Evolutionary conservation across 169 alveolate species (phyloP), one percentile per base, ranked within the genome.

Genomic region (Plasmodium relictum): DNA sequence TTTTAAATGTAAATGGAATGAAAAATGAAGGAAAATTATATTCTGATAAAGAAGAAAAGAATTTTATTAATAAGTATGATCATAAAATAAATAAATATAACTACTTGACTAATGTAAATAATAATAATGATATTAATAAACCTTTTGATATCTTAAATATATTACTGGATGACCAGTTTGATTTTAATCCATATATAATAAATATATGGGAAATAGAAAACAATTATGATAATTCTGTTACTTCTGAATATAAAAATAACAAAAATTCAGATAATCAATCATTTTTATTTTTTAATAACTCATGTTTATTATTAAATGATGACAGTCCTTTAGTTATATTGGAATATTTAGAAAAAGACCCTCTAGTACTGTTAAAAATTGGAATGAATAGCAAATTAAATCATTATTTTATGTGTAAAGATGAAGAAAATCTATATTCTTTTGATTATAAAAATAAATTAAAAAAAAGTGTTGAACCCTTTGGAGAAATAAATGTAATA

Each of bases 331-430:
- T 83, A 16, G 83, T 83, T 5, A 41, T 83, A 10, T 39, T 83
- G 6, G 91, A 83, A 37, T 83, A 83, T 8, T 8, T 69, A 7
- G 91, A 83, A 16, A 83, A 54, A n/a, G 91, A 83, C 39, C 91
- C 91, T 3, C 0, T 83, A 26, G 62, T 83, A 10, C n/a, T 69
- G 7, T 61, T 72, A 20, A 83, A 83, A 24, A 52, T 66, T 52
- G 91, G 91, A 3, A 83, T 83, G 91, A 83, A 83, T 22, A 83
- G 91, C 10, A 83, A 83, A 50, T 3, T 83, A 26, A 83, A 83
- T 20, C 91, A 83, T 16, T 83, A 83, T 16, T 68, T 83, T 39
- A 83, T 56, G 61, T 12, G 70, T 24, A 56, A 44, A 59, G 54
- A 83, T 52, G 83, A 83, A 12, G 83, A 66, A 14, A 54, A 20